A percentile compares a stretch with the other conserved stretches of the same genome.
Evolutionary conservation across 257 asterid species (phyloP).

Genomic region (Solanum sejunctum): DNA sequence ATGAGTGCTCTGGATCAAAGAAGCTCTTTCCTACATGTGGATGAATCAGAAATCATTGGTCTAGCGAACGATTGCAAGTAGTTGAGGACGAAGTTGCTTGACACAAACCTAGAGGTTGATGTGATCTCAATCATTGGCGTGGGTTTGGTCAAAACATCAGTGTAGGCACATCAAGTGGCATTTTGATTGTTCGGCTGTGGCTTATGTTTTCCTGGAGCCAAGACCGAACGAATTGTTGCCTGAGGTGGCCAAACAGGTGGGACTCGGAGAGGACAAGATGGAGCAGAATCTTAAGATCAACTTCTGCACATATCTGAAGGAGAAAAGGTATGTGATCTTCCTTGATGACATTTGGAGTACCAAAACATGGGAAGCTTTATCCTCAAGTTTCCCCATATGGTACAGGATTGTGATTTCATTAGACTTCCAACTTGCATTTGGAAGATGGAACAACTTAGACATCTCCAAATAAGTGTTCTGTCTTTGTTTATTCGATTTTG

Average conservation of each 20-base stretch:
- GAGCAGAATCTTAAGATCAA: not conserved
- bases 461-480: not conserved
- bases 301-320: not conserved
- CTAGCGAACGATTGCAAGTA: not conserved
- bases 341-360: constrained; percentile 15
- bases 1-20: not conserved
- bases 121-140: constrained; percentile 2
- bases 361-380: constrained; percentile 3
- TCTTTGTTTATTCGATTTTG: not conserved
- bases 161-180: not conserved
- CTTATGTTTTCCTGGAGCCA: constrained; percentile 4
- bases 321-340: constrained; percentile 3
- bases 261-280: not conserved
- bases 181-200: constrained; percentile 6
- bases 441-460: not conserved
- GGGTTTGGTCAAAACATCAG: constrained; percentile 1
- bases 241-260: constrained; percentile 9
- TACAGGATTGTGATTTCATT: not conserved
- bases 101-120: not conserved
- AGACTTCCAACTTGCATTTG: not conserved
- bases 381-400: not conserved
- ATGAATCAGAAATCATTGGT: constrained; percentile 1
- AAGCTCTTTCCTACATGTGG: not conserved
- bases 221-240: not conserved
- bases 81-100: not conserved